phyloP scores from a whole-genome alignment of 2,329 filamentous ascomycete species.

The Epichloe sibirici region DNA sequence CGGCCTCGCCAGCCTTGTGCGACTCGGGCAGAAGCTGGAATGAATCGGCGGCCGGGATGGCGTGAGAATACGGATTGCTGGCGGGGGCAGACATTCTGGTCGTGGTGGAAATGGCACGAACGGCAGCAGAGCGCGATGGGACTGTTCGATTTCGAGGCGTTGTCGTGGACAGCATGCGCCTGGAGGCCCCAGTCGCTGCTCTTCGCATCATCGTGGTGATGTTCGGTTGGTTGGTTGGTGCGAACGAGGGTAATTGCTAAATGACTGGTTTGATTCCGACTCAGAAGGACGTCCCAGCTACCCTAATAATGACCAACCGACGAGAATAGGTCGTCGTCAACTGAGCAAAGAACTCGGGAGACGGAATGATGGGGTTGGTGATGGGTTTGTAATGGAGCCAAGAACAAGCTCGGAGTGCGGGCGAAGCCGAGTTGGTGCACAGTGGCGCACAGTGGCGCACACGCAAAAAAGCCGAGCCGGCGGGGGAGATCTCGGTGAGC shows the following conservation, averaged over 20 bases:
- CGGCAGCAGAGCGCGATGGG: slow-evolving; percentile 9
- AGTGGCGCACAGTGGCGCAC: too few species aligned
- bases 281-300: too few species aligned
- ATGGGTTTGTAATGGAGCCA: neutral
- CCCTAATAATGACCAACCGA: too few species aligned
- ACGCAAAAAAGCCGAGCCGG: neutral
- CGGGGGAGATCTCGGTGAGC: too few species aligned
- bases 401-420: neutral
- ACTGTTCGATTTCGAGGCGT: slow-evolving; percentile 8
- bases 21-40: slow-evolving; percentile 76
- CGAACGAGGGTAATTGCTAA: too few species aligned
- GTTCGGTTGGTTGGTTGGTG: neutral
- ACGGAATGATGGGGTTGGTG: neutral
- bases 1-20: slow-evolving; percentile 64
- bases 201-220: slow-evolving; percentile 19
- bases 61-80: slow-evolving; percentile 17
- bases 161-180: slow-evolving; percentile 14
- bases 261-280: too few species aligned
- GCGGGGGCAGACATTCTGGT: slow-evolving; percentile 17
- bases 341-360: neutral
- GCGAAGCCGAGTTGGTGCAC: neutral
- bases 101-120: slow-evolving; percentile 21
- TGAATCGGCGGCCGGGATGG: slow-evolving; percentile 48
- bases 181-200: slow-evolving; percentile 19
- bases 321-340: too few species aligned